Conservation (phyloP, 78 protist species). For the Dictyostelium intermedium region DNA sequence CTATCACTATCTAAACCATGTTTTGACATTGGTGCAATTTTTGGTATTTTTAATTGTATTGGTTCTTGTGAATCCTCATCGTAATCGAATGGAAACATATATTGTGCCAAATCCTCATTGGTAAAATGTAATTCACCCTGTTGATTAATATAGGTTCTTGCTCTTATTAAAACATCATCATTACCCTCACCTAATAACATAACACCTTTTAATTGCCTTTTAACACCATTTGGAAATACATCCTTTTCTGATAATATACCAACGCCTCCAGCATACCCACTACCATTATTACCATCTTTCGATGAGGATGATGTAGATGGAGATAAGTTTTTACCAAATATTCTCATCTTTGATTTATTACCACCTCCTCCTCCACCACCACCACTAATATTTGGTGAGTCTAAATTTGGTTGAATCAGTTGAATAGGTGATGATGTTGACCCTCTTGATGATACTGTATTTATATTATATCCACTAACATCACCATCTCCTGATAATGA, state of each 20-base stretch:
- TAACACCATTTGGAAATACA: conserved; percentile 39
- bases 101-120: conserved; percentile 47
- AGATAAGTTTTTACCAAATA: not conserved
- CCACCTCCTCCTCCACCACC: not conserved
- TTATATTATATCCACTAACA: not conserved
- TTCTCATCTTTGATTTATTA: not conserved
- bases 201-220: conserved; percentile 42
- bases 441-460: not conserved
- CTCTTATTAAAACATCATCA: conserved; percentile 61
- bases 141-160: conserved; percentile 48
- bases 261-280: not conserved
- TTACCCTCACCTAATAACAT: conserved; percentile 69
- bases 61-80: not conserved
- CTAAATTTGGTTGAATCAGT: not conserved
- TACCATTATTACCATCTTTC: not conserved
- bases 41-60: not conserved
- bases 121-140: conserved; percentile 61
- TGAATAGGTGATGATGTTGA: not conserved
- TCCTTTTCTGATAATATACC: conserved; percentile 35
- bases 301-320: not conserved
- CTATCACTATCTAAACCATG: conserved; percentile 32
- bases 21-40: conserved; percentile 1
- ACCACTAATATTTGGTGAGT: not conserved
- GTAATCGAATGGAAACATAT: conserved; percentile 27
- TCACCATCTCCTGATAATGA: not conserved